Conservation (phyloP, 495 filamentous ascomycete species). For the Aspergillus nidulans region DNA sequence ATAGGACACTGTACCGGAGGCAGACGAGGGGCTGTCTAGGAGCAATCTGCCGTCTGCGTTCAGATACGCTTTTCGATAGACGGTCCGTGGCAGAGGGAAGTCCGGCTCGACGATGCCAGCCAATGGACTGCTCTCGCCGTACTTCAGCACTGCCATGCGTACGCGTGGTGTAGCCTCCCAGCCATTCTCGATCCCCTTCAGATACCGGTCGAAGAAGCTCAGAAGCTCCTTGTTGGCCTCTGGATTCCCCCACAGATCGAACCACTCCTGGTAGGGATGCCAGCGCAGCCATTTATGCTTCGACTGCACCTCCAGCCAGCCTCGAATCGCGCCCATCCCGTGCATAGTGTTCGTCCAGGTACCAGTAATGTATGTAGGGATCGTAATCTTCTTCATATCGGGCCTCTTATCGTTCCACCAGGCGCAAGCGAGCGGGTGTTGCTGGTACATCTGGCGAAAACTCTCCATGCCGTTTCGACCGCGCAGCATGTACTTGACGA, state of each 20-base stretch:
- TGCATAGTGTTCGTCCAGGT: slow-evolving; percentile 26
- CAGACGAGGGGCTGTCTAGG: background rate
- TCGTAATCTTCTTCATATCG: slow-evolving; percentile 19
- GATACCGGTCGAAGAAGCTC: slow-evolving; percentile 36
- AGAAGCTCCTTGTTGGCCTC: slow-evolving; percentile 25
- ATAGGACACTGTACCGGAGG: background rate
- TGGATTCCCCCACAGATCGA: slow-evolving; percentile 27
- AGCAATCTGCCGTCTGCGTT: background rate
- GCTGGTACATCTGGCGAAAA: background rate
- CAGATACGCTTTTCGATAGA: background rate
- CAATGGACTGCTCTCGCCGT: slow-evolving; percentile 13
- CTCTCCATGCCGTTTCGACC: background rate
- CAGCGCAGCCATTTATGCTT: slow-evolving; percentile 28
- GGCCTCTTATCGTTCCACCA: slow-evolving; percentile 30
- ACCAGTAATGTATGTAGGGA: slow-evolving; percentile 18
- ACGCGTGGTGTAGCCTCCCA: slow-evolving; percentile 40
- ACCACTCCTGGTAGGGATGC: slow-evolving; percentile 38
- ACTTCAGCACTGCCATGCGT: slow-evolving; percentile 23
- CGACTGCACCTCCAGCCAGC: slow-evolving; percentile 2
- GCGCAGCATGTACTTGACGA: slow-evolving; percentile 23
- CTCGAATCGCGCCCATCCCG: background rate
- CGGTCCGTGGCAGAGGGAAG: slow-evolving; percentile 6
- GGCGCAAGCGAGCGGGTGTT: slow-evolving; percentile 15
- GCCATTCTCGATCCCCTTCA: slow-evolving; percentile 34
- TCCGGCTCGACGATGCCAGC: background rate